These are phyloP conservation scores for Macrolepiota albuminosa DNA, from an alignment of 768 basidiomycete species.

Conservation along the genomic window DNA sequence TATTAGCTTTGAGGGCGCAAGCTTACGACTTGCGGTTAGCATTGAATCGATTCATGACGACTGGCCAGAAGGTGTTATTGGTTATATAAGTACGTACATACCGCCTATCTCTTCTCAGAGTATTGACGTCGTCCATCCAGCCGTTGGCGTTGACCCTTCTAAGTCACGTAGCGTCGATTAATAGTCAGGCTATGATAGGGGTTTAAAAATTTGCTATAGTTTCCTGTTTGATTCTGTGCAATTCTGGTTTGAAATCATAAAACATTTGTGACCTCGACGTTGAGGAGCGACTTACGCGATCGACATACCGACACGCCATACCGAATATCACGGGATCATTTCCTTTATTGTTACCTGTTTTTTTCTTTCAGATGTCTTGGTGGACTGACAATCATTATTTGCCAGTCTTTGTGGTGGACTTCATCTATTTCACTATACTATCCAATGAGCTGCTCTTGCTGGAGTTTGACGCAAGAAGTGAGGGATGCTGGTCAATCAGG, in stretches of 20 bases:
- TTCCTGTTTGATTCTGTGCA: background rate
- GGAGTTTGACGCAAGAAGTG: too few species aligned
- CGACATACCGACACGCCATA: too few species aligned
- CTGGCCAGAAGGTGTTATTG: constrained; percentile 26
- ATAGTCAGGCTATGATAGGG: background rate
- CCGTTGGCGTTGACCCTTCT: constrained; percentile 26
- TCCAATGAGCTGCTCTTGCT: too few species aligned
- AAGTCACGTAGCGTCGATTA: constrained; percentile 3
- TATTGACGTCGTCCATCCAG: constrained; percentile 8
- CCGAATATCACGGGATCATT: too few species aligned
- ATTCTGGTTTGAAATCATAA: background rate
- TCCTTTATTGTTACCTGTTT: too few species aligned
- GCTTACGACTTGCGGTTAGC: constrained; percentile 8
- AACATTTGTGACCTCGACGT: too few species aligned
- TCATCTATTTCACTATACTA: too few species aligned
- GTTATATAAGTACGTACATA: constrained; percentile 24
- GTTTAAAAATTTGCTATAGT: background rate
- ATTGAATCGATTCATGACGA: constrained; percentile 24
- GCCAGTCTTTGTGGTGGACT: too few species aligned
- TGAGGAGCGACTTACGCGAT: too few species aligned
- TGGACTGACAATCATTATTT: too few species aligned
- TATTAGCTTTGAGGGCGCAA: background rate
- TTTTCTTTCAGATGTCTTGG: too few species aligned
- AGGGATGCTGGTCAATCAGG: too few species aligned
- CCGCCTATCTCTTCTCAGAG: background rate